Base-by-base conservation (phyloP, 148 eudicot species). In the Oxyria digyna region DNA sequence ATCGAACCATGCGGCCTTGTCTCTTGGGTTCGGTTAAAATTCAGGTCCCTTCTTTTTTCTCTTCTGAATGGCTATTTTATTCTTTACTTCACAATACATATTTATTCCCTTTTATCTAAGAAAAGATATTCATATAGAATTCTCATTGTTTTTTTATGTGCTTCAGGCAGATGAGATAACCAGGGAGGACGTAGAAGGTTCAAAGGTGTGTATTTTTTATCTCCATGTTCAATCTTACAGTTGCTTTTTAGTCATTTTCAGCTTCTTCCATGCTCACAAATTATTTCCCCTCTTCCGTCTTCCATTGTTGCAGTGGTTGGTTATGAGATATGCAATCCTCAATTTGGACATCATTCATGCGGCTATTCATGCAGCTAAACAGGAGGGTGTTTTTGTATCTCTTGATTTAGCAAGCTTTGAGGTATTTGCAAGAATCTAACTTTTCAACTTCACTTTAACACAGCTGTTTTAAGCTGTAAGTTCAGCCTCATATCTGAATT, bases 391-490 rank as follows among this genome's bases (percentile, higher is more conserved):
- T 71, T 78, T 69, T 45, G 81, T 91, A 38, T 88, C 99, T 69
- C 82, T 94, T 57, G 99, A 94, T 76, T 84, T 94, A 69, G 99
- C 99, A 74, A 94, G 99, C 72, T 94, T 94, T 78, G 99, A 94
- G 99, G 99, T 94, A 79, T 48, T 42, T 67, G 41, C 46, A 23
- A 8, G 14, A 63, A 62, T 15, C 29, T 62, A 21, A 62, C 37
- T 11, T 62, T 12, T 62, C 37, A 27, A 26, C 26, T 49, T 11
- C 55, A 11, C 4, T 50, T 50, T 50, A n/a, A 21, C 7, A 45
- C 20, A 24, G 9, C 8, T 45, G 49, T 52, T 52, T 14, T 59
- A 14, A 29, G 18, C n/a, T 59, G 64, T 29, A n/a, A n/a, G n/a
- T n/a, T n/a, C 38, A 59, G 3, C 38, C 38, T 35, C 38, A 27